phyloP scores from a whole-genome alignment of 2,329 filamentous ascomycete genomes.

The Ophiostoma novo-ulmi region DNA sequence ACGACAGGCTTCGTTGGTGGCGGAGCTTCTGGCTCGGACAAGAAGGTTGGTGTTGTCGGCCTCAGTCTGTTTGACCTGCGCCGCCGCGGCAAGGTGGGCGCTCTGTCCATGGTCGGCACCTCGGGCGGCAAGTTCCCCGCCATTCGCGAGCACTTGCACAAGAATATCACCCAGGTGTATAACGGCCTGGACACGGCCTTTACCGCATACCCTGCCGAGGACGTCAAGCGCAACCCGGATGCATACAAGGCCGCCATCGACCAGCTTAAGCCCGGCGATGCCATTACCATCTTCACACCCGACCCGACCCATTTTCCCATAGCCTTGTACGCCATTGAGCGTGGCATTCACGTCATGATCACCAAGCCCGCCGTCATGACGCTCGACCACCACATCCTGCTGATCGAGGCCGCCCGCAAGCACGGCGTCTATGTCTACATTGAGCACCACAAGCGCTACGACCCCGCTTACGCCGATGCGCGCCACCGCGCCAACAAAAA shows the following conservation, averaged over 20 bases:
- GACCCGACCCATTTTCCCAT: slow-evolving; percentile 92
- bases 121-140: slow-evolving; percentile 86
- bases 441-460: slow-evolving; percentile 95
- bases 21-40: slow-evolving; percentile 80
- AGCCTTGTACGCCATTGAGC: slow-evolving; percentile 84
- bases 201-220: slow-evolving; percentile 72
- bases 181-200: slow-evolving; percentile 86
- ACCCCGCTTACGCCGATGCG: slow-evolving; percentile 88
- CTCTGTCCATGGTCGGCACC: slow-evolving; percentile 83
- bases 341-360: slow-evolving; percentile 82
- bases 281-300: slow-evolving; percentile 93
- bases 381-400: slow-evolving; percentile 70
- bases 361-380: slow-evolving; percentile 91
- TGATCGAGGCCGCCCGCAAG: slow-evolving; percentile 66
- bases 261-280: slow-evolving; percentile 71
- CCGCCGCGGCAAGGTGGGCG: slow-evolving; percentile 78
- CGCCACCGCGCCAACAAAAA: slow-evolving; percentile 62
- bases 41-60: slow-evolving; percentile 92
- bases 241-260: slow-evolving; percentile 89
- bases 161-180: slow-evolving; percentile 84
- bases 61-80: slow-evolving; percentile 85
- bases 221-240: slow-evolving; percentile 61
- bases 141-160: slow-evolving; percentile 77
- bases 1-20: slow-evolving; percentile 90
- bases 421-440: slow-evolving; percentile 84